A percentile compares a stretch with the other conserved stretches of the same genome.
Evolutionary conservation across 2,329 filamentous ascomycete genomes (phyloP).

Genomic region (Penicillium concentricum): DNA sequence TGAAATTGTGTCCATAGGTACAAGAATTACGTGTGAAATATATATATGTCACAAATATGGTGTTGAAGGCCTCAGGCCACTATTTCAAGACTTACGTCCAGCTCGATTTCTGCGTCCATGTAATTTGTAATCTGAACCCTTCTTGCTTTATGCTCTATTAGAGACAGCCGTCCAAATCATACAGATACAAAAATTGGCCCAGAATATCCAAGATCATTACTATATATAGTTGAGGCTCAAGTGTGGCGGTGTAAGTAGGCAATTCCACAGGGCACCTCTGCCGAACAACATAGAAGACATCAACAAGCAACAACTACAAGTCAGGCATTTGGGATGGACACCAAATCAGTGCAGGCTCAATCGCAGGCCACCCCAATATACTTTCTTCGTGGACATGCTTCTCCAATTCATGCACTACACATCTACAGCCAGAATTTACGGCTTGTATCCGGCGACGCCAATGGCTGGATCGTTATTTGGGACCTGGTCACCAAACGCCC

Average conservation of each 20-base stretch:
- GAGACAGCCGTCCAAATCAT: not conserved
- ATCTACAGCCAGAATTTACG: constrained; percentile 73
- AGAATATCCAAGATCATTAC: not conserved
- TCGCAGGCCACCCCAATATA: constrained; percentile 60
- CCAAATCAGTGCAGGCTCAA: constrained; percentile 12
- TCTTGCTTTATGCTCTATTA: not conserved
- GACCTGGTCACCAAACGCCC: constrained; percentile 77
- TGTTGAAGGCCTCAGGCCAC: not conserved
- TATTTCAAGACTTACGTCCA: not conserved
- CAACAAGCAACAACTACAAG: not conserved
- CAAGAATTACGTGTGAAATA: not conserved
- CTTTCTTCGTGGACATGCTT: constrained; percentile 80
- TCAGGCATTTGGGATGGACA: constrained; percentile 3
- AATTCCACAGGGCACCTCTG: not conserved
- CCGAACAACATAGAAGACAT: not conserved
- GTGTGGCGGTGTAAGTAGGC: constrained; percentile 10
- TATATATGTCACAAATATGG: not conserved
- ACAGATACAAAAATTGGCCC: not conserved
- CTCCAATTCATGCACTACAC: constrained; percentile 72
- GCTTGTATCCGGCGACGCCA: constrained; percentile 81
- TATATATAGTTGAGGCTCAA: not conserved
- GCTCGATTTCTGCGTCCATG: not conserved
- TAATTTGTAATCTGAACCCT: too few relatives aligned
- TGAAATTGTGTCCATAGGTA: not conserved
- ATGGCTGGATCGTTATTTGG: constrained; percentile 88